Percentiles rank a stretch among this genome's conserved stretches.
Conservation (phyloP, 139 green algal genomes). For the Chlamydomonas sphaeroides region DNA sequence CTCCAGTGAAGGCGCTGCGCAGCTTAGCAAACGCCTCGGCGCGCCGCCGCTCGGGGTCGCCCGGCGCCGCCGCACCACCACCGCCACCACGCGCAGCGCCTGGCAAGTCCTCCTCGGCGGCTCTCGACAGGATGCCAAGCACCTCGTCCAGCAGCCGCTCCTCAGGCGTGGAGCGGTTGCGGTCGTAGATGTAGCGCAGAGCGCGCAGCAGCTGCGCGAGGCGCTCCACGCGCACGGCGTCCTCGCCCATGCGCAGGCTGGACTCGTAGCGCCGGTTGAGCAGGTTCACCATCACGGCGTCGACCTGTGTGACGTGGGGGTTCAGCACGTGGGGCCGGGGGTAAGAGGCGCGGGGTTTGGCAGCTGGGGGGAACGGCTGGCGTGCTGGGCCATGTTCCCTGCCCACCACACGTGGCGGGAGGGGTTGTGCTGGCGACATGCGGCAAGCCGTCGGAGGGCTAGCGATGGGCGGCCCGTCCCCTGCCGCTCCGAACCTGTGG, state of each 20-base stretch:
- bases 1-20: slow-evolving; percentile 41
- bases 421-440: too few species aligned
- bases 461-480: too few species aligned
- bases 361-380: too few species aligned
- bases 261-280: slow-evolving; percentile 23
- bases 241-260: not conserved
- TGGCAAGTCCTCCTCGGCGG: too few species aligned
- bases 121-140: not conserved
- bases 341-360: too few species aligned
- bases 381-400: too few species aligned
- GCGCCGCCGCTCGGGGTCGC: not conserved
- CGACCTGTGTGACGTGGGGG: not conserved
- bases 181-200: slow-evolving; percentile 37
- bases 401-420: too few species aligned
- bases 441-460: too few species aligned
- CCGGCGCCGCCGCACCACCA: not conserved
- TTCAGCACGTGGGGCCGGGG: too few species aligned
- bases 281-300: slow-evolving; percentile 8
- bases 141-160: slow-evolving; percentile 59
- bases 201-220: slow-evolving; percentile 32
- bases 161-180: slow-evolving; percentile 3
- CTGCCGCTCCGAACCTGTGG: too few species aligned
- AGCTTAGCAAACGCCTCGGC: slow-evolving; percentile 19
- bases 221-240: not conserved
- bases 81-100: too few species aligned